Evolutionary conservation across 2,329 filamentous ascomycete species (phyloP), one percentile per base, ranked within the genome.

Genomic region (Colletotrichum liaoningense): DNA sequence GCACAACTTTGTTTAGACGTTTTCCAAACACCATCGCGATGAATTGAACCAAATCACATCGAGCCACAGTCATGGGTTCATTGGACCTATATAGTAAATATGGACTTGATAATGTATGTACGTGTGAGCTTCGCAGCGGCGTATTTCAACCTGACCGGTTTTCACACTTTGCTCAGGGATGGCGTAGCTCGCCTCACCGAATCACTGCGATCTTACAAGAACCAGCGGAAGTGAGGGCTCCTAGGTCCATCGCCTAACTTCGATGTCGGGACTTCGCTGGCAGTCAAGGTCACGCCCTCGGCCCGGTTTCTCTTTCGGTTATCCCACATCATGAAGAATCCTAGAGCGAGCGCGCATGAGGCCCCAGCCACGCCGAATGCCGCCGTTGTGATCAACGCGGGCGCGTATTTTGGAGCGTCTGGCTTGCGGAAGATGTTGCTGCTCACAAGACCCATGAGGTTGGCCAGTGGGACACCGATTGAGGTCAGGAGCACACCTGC

Each of bases 381-480:
- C 1, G 91, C 91, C 1, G 90, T 93, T 0, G 91, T 93, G 42
- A 90, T 88, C 55, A 94, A 80, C 0, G 92, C 92, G 1, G 84
- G 91, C 71, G 90, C 86, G 77, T 94, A 94, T 76, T 92, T 90
- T 0, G 92, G 93, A 11, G 88, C 89, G 77, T 93, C 91, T 74
- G 89, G 82, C 42, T 87, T 84, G 2, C 88, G 86, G 83, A 94
- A 95, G 75, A 94, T 92, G 77, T 94, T 94, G 74, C 88, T 90
- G 33, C 87, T 86, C 0, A 94, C 91, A 0, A 94, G 83, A 4
- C 93, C 93, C 92, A 95, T 95, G 46, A 95, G 80, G 76, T 95
- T 95, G 4, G 93, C 93, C 11, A 94, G 80, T 0, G 93, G 93
- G 0, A 95, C 93, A 28, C 91, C 92, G 22, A 95, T 88, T 33